Base-by-base conservation (phyloP, 2,329 filamentous ascomycete species). In the Geoglossum cookeanum region DNA sequence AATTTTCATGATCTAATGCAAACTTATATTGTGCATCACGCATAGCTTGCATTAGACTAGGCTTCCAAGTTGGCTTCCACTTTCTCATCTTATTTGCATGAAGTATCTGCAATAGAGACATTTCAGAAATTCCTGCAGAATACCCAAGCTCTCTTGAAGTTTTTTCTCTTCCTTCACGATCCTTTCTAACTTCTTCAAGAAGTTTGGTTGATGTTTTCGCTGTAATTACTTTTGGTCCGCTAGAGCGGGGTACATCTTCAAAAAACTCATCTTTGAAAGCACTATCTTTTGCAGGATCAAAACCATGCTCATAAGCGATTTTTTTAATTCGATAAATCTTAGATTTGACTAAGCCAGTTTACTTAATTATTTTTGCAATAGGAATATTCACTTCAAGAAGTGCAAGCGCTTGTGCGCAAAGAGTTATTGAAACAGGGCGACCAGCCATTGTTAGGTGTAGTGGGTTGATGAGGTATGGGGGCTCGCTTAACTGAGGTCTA, bases 181-280 rank as follows among this genome's bases (percentile, higher is more conserved):
- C 29, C 29, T 17, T 22, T 54, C 29, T n/a, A n/a, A 54, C 27
- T 2, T n/a, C 13, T 22, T 17, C n/a, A 33, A 33, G 51, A 33
- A 33, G 15, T 33, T 39, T 33, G 32, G 15, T 54, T 17, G 15
- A n/a, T 54, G 13, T 30, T 54, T 1, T 33, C 5, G 29, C 33
- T 22, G 54, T 42, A 22, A 56, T 37, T 44, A 42, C 42, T 44
- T 56, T 56, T 15, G 35, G 54, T 44, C 33, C 4, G 42, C 54
- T 11, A 22, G 35, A 56, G 8, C 11, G 27, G 4, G 33, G 54
- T 27, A 33, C 54, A 27, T 56, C 35, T 35, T 45, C 22, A 17
- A 56, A 37, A 35, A 37, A 56, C n/a, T 56, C 35, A 44, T 56
- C 54, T 44, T 56, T 42, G 27, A 56, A 7, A 15, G 27, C 27